A percentile compares a stretch with the other conserved stretches of the same genome.
Evolutionary conservation across 2,329 filamentous ascomycete species (phyloP).

Genomic region (Colletotrichum magnum): DNA sequence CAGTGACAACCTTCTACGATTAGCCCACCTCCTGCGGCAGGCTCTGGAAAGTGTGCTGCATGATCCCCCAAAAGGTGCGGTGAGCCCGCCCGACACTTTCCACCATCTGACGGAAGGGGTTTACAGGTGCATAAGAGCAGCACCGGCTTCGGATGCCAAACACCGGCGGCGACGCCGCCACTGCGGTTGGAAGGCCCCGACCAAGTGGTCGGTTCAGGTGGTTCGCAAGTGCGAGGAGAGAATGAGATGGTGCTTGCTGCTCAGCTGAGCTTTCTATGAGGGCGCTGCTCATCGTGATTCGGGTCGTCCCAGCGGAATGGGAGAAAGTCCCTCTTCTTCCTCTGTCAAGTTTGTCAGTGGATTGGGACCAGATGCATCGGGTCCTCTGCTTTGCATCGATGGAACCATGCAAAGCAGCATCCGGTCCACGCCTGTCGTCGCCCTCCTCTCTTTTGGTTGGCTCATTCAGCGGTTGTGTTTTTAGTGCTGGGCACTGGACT

Average conservation of each 20-base stretch:
- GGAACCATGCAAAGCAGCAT: not conserved
- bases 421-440: not conserved
- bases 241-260: no score
- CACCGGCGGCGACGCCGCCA: no score
- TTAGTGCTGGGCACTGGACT: no score
- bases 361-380: constrained; percentile 3
- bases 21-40: not conserved
- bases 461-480: no score
- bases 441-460: not conserved
- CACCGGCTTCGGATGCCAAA: not conserved
- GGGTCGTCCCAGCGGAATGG: no score
- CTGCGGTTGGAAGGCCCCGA: no score
- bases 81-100: constrained; percentile 5
- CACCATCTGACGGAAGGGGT: constrained; percentile 10
- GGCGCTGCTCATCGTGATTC: no score
- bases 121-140: constrained; percentile 8
- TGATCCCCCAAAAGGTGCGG: constrained; percentile 21
- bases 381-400: constrained; percentile 17
- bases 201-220: no score
- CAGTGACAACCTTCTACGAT: no score
- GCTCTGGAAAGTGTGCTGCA: constrained; percentile 21
- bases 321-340: not conserved
- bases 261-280: no score
- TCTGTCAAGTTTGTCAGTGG: not conserved
- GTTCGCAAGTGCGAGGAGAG: no score